Conservation (phyloP, 345 rosid species). For the Camelina hispida region DNA sequence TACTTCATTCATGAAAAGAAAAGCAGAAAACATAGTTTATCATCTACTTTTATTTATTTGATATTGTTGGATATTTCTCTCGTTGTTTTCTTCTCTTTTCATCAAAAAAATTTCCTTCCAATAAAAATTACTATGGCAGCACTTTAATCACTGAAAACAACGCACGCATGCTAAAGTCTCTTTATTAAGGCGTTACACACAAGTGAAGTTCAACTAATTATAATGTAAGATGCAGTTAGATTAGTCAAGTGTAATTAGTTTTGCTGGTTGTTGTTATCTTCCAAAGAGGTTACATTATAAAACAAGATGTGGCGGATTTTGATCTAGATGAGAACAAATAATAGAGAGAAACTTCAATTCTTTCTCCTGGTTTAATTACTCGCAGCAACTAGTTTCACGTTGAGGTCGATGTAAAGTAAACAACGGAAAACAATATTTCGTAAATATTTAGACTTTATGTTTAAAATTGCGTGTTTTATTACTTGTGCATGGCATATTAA, state of each 20-base stretch:
- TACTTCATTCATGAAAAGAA: background rate
- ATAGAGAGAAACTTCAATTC: background rate
- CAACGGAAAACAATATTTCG: background rate
- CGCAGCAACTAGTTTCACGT: background rate
- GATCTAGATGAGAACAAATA: background rate
- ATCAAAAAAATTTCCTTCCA: background rate
- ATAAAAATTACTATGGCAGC: background rate
- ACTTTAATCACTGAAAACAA: slow-evolving; percentile 1
- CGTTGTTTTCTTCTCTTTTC: background rate
- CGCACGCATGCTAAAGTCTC: background rate
- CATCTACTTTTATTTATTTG: background rate
- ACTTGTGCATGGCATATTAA: background rate
- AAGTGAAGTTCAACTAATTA: background rate
- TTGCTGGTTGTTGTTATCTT: background rate
- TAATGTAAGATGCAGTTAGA: too few species aligned
- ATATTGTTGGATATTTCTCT: background rate
- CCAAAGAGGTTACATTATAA: background rate
- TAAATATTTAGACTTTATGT: background rate
- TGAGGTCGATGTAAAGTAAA: background rate
- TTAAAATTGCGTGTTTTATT: background rate
- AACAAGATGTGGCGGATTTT: background rate
- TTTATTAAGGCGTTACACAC: background rate
- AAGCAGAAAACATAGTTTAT: too few species aligned
- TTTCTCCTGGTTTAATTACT: background rate
- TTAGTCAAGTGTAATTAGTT: background rate